phyloP scores from a whole-genome alignment of 106 monocot genomes.

The Apostasia ramifera region DNA sequence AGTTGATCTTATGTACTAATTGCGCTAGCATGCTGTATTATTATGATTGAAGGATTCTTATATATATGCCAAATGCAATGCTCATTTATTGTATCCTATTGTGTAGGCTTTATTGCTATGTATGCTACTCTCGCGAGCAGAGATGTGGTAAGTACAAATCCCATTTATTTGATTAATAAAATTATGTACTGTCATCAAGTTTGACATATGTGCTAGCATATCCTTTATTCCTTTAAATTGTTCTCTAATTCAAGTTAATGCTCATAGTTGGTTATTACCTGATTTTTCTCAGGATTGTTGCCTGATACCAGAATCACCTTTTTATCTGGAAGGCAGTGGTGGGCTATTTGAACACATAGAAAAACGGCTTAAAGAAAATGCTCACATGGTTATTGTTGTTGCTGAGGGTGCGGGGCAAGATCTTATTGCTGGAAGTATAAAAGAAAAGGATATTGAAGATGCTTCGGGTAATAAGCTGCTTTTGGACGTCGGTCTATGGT shows the following conservation, averaged over 20 bases:
- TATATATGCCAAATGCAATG: too few relatives aligned
- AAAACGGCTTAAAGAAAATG: conserved; percentile 53
- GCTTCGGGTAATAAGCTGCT: conserved; percentile 61
- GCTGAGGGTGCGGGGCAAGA: conserved; percentile 74
- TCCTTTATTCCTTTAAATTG: too few relatives aligned
- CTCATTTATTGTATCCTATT: not conserved
- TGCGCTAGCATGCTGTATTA: too few relatives aligned
- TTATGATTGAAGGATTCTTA: too few relatives aligned
- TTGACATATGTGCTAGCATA: not conserved
- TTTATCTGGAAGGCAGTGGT: conserved; percentile 57
- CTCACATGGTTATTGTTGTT: conserved; percentile 59
- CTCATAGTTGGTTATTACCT: not conserved
- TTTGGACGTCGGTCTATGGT: conserved; percentile 57
- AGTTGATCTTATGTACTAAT: too few relatives aligned
- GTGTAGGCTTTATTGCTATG: conserved; percentile 69
- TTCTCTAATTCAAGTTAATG: too few relatives aligned
- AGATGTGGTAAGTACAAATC: conserved; percentile 46
- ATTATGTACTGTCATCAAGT: not conserved
- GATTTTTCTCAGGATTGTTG: conserved; percentile 57
- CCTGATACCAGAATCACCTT: conserved; percentile 65
- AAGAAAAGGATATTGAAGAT: conserved; percentile 21
- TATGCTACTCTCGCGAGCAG: conserved; percentile 76
- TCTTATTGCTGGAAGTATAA: conserved; percentile 37
- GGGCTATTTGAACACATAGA: conserved; percentile 56
- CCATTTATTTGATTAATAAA: not conserved